Evolutionary conservation across 2,329 filamentous ascomycete species (phyloP).

Genomic region (Graphilbum sp.): DNA sequence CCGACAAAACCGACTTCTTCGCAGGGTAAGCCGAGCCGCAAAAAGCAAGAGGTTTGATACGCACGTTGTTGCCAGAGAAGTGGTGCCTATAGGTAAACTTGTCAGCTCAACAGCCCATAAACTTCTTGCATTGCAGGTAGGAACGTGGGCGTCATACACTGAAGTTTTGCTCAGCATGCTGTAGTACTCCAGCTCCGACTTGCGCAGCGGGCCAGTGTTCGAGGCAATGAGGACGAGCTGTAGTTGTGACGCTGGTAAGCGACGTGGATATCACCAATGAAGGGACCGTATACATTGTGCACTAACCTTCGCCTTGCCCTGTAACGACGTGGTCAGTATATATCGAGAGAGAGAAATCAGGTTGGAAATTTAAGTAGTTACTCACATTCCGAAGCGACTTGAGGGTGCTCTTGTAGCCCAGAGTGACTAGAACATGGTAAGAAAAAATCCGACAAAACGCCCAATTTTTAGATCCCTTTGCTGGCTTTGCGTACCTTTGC

Average conservation of each 20-base stretch:
- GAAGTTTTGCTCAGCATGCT: slow-evolving; percentile 84
- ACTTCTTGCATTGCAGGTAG: too few species aligned
- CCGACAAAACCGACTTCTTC: slow-evolving; percentile 64
- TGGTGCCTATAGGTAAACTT: slow-evolving; percentile 44
- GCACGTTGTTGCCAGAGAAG: slow-evolving; percentile 97
- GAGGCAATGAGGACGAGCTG: slow-evolving; percentile 66
- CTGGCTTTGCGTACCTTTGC: slow-evolving; percentile 26
- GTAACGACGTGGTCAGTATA: too few species aligned
- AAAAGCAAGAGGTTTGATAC: slow-evolving; percentile 24
- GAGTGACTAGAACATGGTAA: slow-evolving; percentile 46
- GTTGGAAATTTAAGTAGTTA: slow-evolving; percentile 1
- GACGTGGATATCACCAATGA: too few species aligned
- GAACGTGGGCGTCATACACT: slow-evolving; percentile 39
- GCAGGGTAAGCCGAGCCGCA: slow-evolving; percentile 47
- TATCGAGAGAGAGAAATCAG: too few species aligned
- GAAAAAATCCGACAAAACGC: too few species aligned
- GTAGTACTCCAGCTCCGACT: slow-evolving; percentile 95
- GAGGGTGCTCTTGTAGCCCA: slow-evolving; percentile 68
- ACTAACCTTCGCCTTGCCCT: slow-evolving; percentile 71
- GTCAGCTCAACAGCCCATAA: too few species aligned
- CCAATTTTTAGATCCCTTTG: too few species aligned
- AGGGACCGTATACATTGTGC: too few species aligned
- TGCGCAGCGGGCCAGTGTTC: slow-evolving; percentile 95
- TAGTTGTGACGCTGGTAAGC: too few species aligned
- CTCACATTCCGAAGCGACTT: slow-evolving; percentile 11